phyloP scores from a whole-genome alignment of 371 early-diverging fungal species.

The Mucor lusitanicus region DNA sequence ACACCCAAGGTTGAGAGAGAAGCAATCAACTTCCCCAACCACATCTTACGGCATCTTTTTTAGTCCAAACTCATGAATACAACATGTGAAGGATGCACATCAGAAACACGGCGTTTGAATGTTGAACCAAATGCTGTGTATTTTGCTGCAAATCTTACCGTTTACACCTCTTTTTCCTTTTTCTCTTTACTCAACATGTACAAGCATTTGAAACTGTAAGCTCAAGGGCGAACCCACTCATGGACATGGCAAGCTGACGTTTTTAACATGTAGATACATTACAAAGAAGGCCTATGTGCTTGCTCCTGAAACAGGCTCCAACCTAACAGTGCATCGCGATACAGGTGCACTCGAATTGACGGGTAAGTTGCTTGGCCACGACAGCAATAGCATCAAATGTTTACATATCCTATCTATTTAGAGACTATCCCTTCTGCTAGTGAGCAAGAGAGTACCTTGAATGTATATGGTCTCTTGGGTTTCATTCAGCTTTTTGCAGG shows the following conservation, averaged over 20 bases:
- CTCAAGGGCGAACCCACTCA: background rate
- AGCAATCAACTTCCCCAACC: too few relatives aligned
- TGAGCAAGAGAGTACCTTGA: constrained; percentile 36
- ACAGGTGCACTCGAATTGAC: constrained; percentile 12
- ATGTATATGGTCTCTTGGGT: constrained; percentile 69
- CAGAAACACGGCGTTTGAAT: background rate
- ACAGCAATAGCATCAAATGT: background rate
- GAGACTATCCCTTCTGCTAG: constrained; percentile 17
- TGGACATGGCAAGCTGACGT: background rate
- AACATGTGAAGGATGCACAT: background rate
- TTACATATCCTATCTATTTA: background rate
- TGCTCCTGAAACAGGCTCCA: constrained; percentile 21
- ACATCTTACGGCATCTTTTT: background rate
- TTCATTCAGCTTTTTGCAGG: constrained; percentile 68
- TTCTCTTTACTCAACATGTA: constrained; percentile 1
- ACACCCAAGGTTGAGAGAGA: too few relatives aligned
- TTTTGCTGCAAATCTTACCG: background rate
- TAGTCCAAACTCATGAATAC: background rate
- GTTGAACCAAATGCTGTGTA: background rate
- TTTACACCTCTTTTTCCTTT: background rate
- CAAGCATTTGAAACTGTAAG: constrained; percentile 15
- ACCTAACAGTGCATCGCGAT: constrained; percentile 19
- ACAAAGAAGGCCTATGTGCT: constrained; percentile 21
- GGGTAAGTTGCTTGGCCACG: constrained; percentile 5
- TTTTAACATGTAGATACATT: constrained; percentile 11